Evolutionary conservation across 2,329 filamentous ascomycete genomes (phyloP).

Genomic region (Chlorencoelia australis): DNA sequence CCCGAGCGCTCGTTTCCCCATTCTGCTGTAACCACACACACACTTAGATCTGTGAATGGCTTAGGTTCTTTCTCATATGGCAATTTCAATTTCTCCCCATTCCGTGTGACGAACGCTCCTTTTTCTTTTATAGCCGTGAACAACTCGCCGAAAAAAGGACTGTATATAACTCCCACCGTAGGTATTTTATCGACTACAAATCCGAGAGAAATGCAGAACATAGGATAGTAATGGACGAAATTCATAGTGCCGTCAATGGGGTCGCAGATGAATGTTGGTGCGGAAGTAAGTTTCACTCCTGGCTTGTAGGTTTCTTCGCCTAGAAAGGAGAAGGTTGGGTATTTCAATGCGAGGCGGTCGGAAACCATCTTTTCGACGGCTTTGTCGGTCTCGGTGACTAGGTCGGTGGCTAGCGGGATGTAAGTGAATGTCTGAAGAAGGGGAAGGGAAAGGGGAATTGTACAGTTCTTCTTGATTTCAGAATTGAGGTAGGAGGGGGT

Average conservation of each 20-base stretch:
- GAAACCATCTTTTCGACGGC: conserved; percentile 55
- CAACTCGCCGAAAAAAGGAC: conserved; percentile 61
- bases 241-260: conserved; percentile 78
- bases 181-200: conserved; percentile 53
- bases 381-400: conserved; percentile 59
- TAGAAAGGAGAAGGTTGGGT: conserved; percentile 53
- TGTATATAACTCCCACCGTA: conserved; percentile 67
- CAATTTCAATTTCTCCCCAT: conserved; percentile 31
- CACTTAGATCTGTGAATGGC: conserved; percentile 49
- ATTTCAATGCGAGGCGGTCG: conserved; percentile 38
- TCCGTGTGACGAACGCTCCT: conserved; percentile 47
- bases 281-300: conserved; percentile 49
- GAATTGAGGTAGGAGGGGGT: conserved; percentile 47
- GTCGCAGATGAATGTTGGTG: conserved; percentile 71
- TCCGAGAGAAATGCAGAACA: conserved; percentile 68
- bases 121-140: conserved; percentile 59
- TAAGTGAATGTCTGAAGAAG: conserved; percentile 4
- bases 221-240: conserved; percentile 67
- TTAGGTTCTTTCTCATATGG: conserved; percentile 41
- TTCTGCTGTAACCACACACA: conserved; percentile 58
- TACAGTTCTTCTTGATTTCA: conserved; percentile 55
- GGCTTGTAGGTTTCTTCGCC: conserved; percentile 70
- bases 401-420: conserved; percentile 46
- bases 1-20: conserved; percentile 63
- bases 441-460: conserved; percentile 7